Percentiles rank a stretch among this genome's conserved stretches.
Conservation (phyloP, 306 rosid species). For the Pachyrhizus erosus region DNA sequence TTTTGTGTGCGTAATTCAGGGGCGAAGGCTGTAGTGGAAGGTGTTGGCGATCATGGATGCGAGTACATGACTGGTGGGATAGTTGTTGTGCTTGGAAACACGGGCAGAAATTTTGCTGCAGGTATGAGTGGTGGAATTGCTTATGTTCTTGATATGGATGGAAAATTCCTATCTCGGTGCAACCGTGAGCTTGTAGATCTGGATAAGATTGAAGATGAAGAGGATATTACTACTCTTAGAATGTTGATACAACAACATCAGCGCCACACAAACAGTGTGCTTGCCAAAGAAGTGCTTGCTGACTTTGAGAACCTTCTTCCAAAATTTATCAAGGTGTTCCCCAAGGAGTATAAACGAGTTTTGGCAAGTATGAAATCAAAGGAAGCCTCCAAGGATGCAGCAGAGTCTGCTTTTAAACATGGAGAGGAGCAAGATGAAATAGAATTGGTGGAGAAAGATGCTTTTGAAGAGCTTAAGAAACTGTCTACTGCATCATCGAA, state of each 20-base stretch:
- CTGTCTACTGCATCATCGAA: background rate
- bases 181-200: conserved; percentile 15
- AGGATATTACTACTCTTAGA: conserved; percentile 11
- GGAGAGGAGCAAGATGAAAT: background rate
- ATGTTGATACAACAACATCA: conserved; percentile 23
- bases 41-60: conserved; percentile 26
- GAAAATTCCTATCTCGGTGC: conserved; percentile 4
- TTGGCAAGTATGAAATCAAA: conserved; percentile 1
- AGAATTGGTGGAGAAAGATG: conserved; percentile 2
- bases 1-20: conserved; percentile 24
- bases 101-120: conserved; percentile 24
- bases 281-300: conserved; percentile 15
- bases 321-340: conserved; percentile 19
- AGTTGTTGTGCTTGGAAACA: conserved; percentile 13
- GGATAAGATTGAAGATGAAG: conserved; percentile 16
- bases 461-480: conserved; percentile 17
- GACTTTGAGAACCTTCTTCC: conserved; percentile 13
- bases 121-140: conserved; percentile 28
- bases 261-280: conserved; percentile 23
- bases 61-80: conserved; percentile 23
- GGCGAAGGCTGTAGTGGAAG: conserved; percentile 18
- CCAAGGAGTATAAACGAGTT: conserved; percentile 18
- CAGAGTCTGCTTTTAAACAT: background rate
- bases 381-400: background rate
- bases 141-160: conserved; percentile 16